Evolutionary conservation across 345 rosid species (phyloP).

Genomic region (Acer negundo): DNA sequence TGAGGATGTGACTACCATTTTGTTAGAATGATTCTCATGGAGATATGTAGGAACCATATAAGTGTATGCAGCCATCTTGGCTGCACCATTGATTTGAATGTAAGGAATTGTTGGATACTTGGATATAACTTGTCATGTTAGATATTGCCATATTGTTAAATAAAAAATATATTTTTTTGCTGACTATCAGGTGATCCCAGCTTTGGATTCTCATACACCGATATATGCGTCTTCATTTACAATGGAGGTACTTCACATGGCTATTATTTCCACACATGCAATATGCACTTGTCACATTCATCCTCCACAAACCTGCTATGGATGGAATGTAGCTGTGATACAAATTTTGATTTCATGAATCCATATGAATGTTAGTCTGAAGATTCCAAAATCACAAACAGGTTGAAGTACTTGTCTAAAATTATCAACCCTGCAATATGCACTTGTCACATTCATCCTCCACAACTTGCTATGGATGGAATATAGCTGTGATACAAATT

Average conservation of each 20-base stretch:
- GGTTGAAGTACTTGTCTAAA: constrained; percentile 1
- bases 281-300: not conserved
- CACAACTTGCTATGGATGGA: not conserved
- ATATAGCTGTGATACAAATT: not conserved
- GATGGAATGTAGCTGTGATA: not conserved
- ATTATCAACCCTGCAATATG: constrained; percentile 6
- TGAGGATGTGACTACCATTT: not conserved
- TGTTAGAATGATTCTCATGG: not conserved
- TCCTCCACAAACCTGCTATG: not conserved
- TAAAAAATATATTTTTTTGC: constrained; percentile 13
- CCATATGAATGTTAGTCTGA: constrained; percentile 8
- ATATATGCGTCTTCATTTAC: constrained; percentile 96
- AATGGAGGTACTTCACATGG: constrained; percentile 71
- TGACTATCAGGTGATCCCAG: constrained; percentile 84
- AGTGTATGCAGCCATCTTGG: not conserved
- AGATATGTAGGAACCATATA: not conserved
- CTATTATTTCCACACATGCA: not conserved
- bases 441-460: not conserved
- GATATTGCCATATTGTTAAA: constrained; percentile 1
- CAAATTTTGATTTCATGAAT: not conserved
- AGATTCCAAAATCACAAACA: constrained; percentile 13
- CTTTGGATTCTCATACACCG: constrained; percentile 81
- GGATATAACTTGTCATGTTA: not conserved
- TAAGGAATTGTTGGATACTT: not conserved
- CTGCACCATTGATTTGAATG: not conserved